phyloP scores from a whole-genome alignment of 2,329 filamentous ascomycete genomes.

The Hypoxylon sp. region DNA sequence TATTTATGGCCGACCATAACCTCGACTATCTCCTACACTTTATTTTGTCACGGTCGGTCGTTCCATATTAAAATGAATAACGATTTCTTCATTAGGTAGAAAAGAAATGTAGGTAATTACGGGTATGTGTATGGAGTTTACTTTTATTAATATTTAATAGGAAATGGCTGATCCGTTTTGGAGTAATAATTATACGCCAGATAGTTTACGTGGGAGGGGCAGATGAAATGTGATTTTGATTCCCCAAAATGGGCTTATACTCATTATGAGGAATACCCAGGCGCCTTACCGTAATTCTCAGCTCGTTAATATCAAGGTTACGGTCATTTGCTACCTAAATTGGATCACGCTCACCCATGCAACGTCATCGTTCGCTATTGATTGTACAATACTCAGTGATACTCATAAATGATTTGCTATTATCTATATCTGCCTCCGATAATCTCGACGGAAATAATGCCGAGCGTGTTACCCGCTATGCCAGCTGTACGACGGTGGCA shows the following conservation, averaged over 20 bases:
- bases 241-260: neutral
- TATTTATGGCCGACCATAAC: neutral
- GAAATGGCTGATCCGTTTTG: neutral
- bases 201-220: neutral
- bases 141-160: neutral
- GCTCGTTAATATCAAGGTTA: neutral
- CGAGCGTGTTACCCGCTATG: neutral
- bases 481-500: neutral
- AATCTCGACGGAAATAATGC: neutral
- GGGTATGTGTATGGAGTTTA: neutral
- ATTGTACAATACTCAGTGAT: neutral
- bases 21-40: neutral
- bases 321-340: neutral
- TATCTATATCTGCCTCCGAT: neutral
- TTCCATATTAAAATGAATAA: neutral
- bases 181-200: neutral
- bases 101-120: neutral
- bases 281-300: neutral
- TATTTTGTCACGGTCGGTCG: neutral
- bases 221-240: neutral
- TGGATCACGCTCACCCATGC: neutral
- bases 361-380: constrained; percentile 5
- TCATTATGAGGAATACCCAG: neutral
- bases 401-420: neutral
- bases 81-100: neutral